phyloP scores from a whole-genome alignment of 106 monocot species.

The Alisma plantagoaquatica region DNA sequence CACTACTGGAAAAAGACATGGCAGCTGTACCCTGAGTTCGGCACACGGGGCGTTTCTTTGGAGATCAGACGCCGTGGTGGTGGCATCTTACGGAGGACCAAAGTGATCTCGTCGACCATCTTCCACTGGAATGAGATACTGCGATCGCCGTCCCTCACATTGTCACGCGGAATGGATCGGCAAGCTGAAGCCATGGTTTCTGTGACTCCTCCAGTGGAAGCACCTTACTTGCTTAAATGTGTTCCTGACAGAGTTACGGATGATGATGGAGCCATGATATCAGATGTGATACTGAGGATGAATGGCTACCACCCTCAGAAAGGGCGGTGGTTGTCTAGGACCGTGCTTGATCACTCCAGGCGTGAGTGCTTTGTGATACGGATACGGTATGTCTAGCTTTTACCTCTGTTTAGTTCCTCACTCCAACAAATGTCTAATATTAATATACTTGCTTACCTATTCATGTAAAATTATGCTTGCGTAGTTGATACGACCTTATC shows the following conservation, averaged over 20 bases:
- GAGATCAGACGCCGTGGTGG: slow-evolving; percentile 29
- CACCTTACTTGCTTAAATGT: slow-evolving; percentile 80
- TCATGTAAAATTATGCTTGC: background rate
- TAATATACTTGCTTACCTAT: background rate
- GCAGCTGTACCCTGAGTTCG: slow-evolving; percentile 79
- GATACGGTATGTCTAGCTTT: slow-evolving; percentile 45
- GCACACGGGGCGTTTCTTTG: slow-evolving; percentile 54
- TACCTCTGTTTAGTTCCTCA: too few species aligned
- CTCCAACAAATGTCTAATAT: too few species aligned
- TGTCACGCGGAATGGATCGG: slow-evolving; percentile 28
- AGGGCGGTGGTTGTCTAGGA: slow-evolving; percentile 86
- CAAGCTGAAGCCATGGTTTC: slow-evolving; percentile 44
- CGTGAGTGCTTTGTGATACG: slow-evolving; percentile 88
- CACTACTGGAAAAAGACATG: slow-evolving; percentile 50
- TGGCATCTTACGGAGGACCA: slow-evolving; percentile 42
- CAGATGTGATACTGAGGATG: slow-evolving; percentile 76
- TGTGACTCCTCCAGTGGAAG: slow-evolving; percentile 77
- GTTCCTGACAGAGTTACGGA: slow-evolving; percentile 97
- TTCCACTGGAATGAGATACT: slow-evolving; percentile 84
- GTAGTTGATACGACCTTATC: too few species aligned
- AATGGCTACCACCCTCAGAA: slow-evolving; percentile 66
- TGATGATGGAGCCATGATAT: slow-evolving; percentile 89
- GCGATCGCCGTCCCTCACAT: slow-evolving; percentile 35
- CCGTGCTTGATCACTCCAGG: slow-evolving; percentile 68
- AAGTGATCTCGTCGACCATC: slow-evolving; percentile 27